Conservation (phyloP, 1,284 basidiomycete genomes). For the Phlebopus sp. region DNA sequence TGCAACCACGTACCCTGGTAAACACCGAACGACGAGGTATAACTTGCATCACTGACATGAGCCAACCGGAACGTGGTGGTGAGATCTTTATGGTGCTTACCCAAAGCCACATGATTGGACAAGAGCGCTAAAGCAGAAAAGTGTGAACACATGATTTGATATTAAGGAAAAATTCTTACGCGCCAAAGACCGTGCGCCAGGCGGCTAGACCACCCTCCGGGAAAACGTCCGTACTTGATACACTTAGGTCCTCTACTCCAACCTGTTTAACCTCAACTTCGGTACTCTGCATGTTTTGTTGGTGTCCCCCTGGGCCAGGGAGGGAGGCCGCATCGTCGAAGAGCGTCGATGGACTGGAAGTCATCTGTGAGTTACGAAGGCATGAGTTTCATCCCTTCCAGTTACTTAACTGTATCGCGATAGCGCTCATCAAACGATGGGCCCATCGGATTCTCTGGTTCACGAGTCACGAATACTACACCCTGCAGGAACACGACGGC, state of each 20-base stretch:
- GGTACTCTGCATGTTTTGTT: not conserved
- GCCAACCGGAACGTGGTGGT: not conserved
- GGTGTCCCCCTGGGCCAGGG: not conserved
- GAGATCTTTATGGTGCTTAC: conserved; percentile 15
- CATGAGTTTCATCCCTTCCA: not conserved
- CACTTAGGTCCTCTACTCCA: not conserved
- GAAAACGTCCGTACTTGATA: conserved; percentile 12
- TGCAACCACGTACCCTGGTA: conserved; percentile 27
- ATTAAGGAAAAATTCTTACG: conserved; percentile 10
- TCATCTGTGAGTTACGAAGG: not conserved
- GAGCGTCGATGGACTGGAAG: not conserved
- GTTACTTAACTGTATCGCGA: not conserved
- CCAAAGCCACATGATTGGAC: conserved; percentile 26
- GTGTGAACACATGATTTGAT: not conserved
- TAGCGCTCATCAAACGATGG: too few relatives aligned
- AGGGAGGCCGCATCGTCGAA: not conserved
- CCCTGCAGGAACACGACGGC: too few relatives aligned
- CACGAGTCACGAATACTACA: too few relatives aligned
- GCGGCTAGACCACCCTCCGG: conserved; percentile 29
- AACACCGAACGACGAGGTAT: conserved; percentile 25
- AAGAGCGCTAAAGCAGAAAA: conserved; percentile 16
- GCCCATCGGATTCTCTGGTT: too few relatives aligned
- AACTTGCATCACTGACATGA: conserved; percentile 14
- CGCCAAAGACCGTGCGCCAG: conserved; percentile 25
- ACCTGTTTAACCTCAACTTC: not conserved